Base-by-base conservation (phyloP, 257 asterid species). In the Solanum corneliomulleri region DNA sequence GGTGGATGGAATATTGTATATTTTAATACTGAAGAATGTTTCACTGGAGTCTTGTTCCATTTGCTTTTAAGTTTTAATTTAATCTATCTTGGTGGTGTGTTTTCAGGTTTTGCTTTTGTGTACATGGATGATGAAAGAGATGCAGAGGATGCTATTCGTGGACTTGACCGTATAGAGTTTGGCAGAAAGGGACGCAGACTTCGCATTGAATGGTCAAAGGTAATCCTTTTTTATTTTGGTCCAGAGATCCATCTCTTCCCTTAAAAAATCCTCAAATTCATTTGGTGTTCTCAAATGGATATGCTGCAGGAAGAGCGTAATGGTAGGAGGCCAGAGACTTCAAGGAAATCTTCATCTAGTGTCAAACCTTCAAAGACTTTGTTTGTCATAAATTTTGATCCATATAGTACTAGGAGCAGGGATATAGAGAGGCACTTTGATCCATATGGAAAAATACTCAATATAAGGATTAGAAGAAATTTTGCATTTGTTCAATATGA, bases 141-240 rank as follows among this genome's bases (percentile, higher is more conserved):
- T 92, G 99, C 97, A 2, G 97, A 94, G 83, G 96, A 96, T 94
- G 99, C 99, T 33, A 94, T 96, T 35, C 95, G 98, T 35, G 93
- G 91, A 60, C 98, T 96, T 66, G 98, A 96, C 90, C 93, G 94
- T 15, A 89, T 90, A 56, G 98, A 94, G 60, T 96, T 94, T 91
- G 99, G 99, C 47, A 91, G 97, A 84, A 94, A 93, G 89, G 97
- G 98, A 9, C 97, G 98, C n/a, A 91, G 97, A 45, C 95, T 96
- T 56, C 94, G 97, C 85, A 98, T 96, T 88, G 99, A 96, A 91
- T 96, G 99, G 99, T 92, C 98, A 20, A 96, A 96, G 98, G 98
- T 94, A 88, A 82, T 82, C 86, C 56, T 3, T 52, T 85, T 64
- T 84, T 33, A 21, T 29, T 37, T 35, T 21, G 20, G 42, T 69